These are phyloP conservation scores for Melampsora abietis-canadensis DNA, from an alignment of 1,284 basidiomycete species.

Conservation along the genomic window DNA sequence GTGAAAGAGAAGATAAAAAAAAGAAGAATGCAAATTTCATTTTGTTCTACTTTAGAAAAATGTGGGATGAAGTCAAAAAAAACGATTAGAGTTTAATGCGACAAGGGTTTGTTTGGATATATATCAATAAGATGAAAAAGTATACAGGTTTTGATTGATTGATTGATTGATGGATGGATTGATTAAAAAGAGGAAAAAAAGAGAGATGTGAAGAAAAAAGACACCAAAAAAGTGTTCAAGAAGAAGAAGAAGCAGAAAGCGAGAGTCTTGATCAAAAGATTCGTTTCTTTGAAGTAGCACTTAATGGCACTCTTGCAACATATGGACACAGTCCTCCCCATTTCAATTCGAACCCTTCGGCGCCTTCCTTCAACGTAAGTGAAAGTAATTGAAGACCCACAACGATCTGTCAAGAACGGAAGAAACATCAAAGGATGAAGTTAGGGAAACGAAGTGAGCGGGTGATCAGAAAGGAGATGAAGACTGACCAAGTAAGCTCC, in stretches of 20 bases:
- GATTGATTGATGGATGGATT: no score
- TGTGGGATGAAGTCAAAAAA: no score
- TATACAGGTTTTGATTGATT: no score
- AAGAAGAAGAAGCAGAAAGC: conserved; percentile 5
- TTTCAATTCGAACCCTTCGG: conserved; percentile 27
- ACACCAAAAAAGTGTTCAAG: neutral
- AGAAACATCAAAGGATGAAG: neutral
- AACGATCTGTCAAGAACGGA: conserved; percentile 5
- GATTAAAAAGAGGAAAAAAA: neutral
- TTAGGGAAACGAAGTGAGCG: neutral
- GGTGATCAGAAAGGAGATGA: neutral
- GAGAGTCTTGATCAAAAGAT: neutral
- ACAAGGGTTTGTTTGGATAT: no score
- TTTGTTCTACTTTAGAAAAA: no score
- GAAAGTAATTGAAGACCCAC: conserved; percentile 32
- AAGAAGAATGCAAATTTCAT: no score
- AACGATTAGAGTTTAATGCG: no score
- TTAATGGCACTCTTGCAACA: conserved; percentile 28
- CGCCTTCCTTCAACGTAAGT: conserved; percentile 38
- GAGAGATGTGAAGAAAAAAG: neutral
- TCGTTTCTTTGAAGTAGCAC: conserved; percentile 19
- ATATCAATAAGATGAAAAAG: neutral
- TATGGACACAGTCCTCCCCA: conserved; percentile 29
- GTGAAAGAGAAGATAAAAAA: neutral
- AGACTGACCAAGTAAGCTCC: conserved; percentile 53